These are phyloP conservation scores for Graphilbum ipis-grandicollis DNA, from an alignment of 2,329 filamentous ascomycete genomes.

Conservation along the genomic window DNA sequence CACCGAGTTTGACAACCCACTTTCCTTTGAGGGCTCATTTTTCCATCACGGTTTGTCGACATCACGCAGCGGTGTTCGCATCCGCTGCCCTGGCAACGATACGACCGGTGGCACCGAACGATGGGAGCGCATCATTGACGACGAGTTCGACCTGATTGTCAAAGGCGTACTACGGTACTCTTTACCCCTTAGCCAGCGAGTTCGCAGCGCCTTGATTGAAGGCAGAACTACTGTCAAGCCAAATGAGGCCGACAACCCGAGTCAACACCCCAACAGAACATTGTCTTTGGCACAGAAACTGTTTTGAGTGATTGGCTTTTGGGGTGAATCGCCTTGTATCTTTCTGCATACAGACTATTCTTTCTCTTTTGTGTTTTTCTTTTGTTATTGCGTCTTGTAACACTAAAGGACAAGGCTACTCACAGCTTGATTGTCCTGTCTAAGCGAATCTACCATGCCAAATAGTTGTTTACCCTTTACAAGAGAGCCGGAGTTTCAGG, in stretches of 20 bases:
- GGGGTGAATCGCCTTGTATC: background rate
- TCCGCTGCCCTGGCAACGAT: conserved; percentile 70
- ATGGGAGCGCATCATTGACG: conserved; percentile 80
- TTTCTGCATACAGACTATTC: background rate
- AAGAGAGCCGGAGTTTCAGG: no score
- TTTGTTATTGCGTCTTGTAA: no score
- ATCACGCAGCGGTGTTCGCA: conserved; percentile 68
- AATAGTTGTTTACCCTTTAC: no score
- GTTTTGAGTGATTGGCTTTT: background rate
- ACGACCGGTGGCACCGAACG: conserved; percentile 72
- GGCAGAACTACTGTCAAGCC: conserved; percentile 43
- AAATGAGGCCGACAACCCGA: conserved; percentile 40
- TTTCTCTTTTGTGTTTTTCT: background rate
- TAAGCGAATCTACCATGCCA: no score
- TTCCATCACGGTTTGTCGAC: conserved; percentile 56
- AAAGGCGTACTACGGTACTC: conserved; percentile 79
- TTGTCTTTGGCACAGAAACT: conserved; percentile 10
- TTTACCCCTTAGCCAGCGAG: conserved; percentile 41
- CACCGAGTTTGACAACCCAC: conserved; percentile 67
- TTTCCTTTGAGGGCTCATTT: conserved; percentile 80
- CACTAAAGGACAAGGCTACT: no score
- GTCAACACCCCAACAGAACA: conserved; percentile 20
- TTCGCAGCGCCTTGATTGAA: conserved; percentile 41
- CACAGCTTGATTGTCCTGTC: no score
- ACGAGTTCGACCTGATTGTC: conserved; percentile 86